A percentile compares a stretch with the other conserved stretches of the same genome.
Conservation (phyloP, 2,329 filamentous ascomycete species). For the Alternaria consortialis region DNA sequence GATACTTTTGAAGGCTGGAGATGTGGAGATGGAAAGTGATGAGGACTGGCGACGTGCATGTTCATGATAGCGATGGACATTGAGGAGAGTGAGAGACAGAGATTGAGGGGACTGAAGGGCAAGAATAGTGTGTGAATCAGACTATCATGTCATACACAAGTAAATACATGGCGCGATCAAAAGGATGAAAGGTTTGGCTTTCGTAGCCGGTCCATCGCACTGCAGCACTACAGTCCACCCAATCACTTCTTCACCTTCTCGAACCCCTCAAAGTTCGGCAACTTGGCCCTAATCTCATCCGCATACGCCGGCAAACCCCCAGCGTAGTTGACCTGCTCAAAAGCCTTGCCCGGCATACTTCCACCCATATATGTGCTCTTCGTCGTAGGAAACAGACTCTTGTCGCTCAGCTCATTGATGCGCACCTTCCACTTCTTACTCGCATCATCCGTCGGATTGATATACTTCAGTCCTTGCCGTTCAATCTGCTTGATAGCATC, state of each 20-base stretch:
- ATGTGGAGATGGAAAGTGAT: no score
- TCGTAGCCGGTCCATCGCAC: neutral
- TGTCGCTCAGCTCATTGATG: slow-evolving; percentile 46
- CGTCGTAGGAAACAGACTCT: slow-evolving; percentile 46
- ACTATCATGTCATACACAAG: neutral
- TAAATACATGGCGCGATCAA: neutral
- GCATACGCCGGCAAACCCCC: neutral
- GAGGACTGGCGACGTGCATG: no score
- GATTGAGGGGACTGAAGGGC: no score
- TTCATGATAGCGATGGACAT: no score
- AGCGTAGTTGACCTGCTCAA: neutral
- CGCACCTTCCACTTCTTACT: slow-evolving; percentile 47
- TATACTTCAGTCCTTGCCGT: slow-evolving; percentile 37
- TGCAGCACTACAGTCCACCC: neutral
- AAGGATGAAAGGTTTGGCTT: neutral
- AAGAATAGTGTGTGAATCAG: no score
- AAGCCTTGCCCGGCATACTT: neutral
- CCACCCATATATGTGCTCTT: slow-evolving; percentile 50
- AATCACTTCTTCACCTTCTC: neutral
- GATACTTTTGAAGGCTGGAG: no score
- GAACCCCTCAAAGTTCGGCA: neutral
- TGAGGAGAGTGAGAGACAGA: no score
- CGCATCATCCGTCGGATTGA: slow-evolving; percentile 47
- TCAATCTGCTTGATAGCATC: slow-evolving; percentile 45
- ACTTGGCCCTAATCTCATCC: neutral